Evolutionary conservation across 495 filamentous ascomycete species (phyloP).

Genomic region (Penicillium diatomitis): DNA sequence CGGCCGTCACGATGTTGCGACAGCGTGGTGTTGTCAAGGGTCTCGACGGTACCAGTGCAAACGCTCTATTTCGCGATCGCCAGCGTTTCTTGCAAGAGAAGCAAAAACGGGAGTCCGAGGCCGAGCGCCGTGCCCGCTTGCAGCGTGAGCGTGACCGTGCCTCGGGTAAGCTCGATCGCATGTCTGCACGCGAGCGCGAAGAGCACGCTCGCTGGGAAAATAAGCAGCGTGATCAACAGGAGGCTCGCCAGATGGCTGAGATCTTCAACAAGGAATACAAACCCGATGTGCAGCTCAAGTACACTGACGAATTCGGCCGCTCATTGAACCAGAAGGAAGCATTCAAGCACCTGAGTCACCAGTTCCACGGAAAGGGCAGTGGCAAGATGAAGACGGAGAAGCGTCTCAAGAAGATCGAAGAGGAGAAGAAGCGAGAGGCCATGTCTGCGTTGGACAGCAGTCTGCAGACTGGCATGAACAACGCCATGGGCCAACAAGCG

Average conservation of each 20-base stretch:
- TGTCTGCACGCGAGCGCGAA: slow-evolving; percentile 86
- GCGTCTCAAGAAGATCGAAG: slow-evolving; percentile 89
- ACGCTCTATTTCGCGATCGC: slow-evolving; percentile 62
- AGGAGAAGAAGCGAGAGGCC: slow-evolving; percentile 78
- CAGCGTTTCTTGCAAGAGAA: slow-evolving; percentile 79
- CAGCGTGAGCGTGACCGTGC: slow-evolving; percentile 83
- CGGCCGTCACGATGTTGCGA: slow-evolving; percentile 69
- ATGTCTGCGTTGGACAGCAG: slow-evolving; percentile 75
- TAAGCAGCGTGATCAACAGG: slow-evolving; percentile 70
- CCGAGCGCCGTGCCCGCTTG: slow-evolving; percentile 66
- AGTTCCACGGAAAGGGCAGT: slow-evolving; percentile 96
- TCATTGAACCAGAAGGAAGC: slow-evolving; percentile 88
- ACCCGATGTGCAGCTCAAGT: slow-evolving; percentile 81
- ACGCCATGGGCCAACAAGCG: slow-evolving; percentile 58
- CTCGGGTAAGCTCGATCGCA: slow-evolving; percentile 70
- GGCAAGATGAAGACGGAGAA: slow-evolving; percentile 99
- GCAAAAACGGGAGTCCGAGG: slow-evolving; percentile 56
- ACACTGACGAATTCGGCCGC: slow-evolving; percentile 80
- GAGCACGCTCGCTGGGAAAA: slow-evolving; percentile 82
- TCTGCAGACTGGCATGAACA: slow-evolving; percentile 74
- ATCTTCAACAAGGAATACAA: slow-evolving; percentile 82
- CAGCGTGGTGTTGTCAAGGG: slow-evolving; percentile 72
- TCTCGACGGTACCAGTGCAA: slow-evolving; percentile 50
- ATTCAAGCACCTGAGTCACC: slow-evolving; percentile 88
- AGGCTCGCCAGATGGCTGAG: slow-evolving; percentile 70